Conservation (phyloP, 495 filamentous ascomycete species). For the Pseudomonodictys pantanalensis region DNA sequence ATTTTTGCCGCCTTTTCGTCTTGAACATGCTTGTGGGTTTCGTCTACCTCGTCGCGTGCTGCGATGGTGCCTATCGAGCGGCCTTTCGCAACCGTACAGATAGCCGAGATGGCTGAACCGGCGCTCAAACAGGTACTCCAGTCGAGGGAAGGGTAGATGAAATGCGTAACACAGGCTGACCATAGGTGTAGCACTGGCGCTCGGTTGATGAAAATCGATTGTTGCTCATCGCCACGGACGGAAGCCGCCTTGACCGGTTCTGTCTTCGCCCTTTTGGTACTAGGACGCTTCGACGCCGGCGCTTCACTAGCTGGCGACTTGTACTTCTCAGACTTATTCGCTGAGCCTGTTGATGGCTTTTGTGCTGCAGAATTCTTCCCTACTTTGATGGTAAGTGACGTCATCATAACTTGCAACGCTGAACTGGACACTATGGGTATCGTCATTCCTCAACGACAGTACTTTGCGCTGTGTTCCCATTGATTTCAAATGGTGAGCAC, state of each 20-base stretch:
- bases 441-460: too few species aligned
- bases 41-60: conserved; percentile 2
- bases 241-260: too few species aligned
- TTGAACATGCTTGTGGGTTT: conserved; percentile 1
- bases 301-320: too few species aligned
- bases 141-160: conserved; percentile 11
- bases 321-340: too few species aligned
- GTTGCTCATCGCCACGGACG: not conserved
- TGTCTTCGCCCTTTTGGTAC: not conserved
- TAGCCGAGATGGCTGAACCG: conserved; percentile 25
- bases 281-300: not conserved
- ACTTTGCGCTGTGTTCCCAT: too few species aligned
- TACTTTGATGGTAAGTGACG: too few species aligned
- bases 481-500: too few species aligned
- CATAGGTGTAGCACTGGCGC: conserved; percentile 34
- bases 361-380: too few species aligned
- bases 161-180: conserved; percentile 23
- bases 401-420: too few species aligned
- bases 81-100: conserved; percentile 31
- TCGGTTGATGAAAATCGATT: conserved; percentile 23
- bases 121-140: conserved; percentile 30
- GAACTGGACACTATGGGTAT: too few species aligned
- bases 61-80: conserved; percentile 29
- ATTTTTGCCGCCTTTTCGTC: conserved; percentile 4
- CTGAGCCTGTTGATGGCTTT: too few species aligned